Evolutionary conservation across 1,139 yeast genomes (phyloP), one percentile per base, ranked within the genome.

Genomic region (Saccharomycopsis hybrid): DNA sequence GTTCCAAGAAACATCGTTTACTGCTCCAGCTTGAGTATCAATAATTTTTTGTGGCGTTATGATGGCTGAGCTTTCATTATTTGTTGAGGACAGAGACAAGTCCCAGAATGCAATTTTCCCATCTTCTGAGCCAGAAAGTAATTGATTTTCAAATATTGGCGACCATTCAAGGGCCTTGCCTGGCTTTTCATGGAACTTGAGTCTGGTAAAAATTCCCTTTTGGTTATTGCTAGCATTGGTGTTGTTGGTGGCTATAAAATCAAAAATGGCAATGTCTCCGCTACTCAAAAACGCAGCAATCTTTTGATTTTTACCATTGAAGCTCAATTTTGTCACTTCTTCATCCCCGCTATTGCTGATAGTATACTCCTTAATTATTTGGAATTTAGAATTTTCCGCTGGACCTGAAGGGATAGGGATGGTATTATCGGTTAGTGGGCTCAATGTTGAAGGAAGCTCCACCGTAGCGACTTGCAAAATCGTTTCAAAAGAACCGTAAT

Each of bases 91-190:
- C 13, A 50, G 49, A 1, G 46, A 56, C 50, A 73, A 63, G 58
- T 84, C 84, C 95, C 95, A 87, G 32, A 82, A 64, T 0, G 87
- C 85, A 49, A 87, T 76, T 9, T 13, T 36, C 38, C 76, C 65
- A 62, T 85, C 95, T 56, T 78, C 80, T 2, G 86, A 76, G 2
- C 88, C 88, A 1, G 89, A 76, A 33, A 85, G 66, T 46, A 85
- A 70, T 50, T 67, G 66, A 2, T 71, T 69, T 40, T 70, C 70
- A 42, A 54, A 24, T 65, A 30, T n/a, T 55, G 9, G 67, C 67
- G 53, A 70, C 70, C 95, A 87, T 55, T 82, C 81, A 49, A 87
- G 67, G 0, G 85, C 85, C 62, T 73, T 80, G 0, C 94, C 95
- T 57, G 82, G 88, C 50, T 69, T 71, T 27, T 71, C 69, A 63